Percentiles rank a stretch among this genome's conserved stretches.
phyloP scores from a whole-genome alignment of 1,284 basidiomycete genomes.

The Takashimella tepidaria region DNA sequence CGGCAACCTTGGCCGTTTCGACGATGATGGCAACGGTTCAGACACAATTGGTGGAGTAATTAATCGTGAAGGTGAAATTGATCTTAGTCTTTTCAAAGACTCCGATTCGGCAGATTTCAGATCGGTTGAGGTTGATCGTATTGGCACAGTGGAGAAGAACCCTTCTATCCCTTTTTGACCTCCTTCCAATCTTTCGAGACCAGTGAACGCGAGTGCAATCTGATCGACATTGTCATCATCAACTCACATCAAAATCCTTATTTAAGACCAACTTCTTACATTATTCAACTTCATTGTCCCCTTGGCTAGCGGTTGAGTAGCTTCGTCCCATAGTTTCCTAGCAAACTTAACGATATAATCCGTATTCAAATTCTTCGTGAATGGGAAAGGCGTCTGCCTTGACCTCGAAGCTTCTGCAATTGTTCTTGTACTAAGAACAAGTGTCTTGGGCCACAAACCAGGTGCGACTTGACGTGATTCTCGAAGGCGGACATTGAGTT shows the following conservation, averaged over 20 bases:
- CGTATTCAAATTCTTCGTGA: conserved; percentile 63
- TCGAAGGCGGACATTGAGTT: conserved; percentile 74
- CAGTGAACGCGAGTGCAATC: conserved; percentile 72
- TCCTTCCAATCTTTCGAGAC: conserved; percentile 69
- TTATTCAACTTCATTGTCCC: conserved; percentile 61
- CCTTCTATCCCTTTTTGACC: conserved; percentile 83
- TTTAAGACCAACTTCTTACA: conserved; percentile 26
- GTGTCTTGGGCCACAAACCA: conserved; percentile 85
- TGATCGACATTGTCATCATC: conserved; percentile 14
- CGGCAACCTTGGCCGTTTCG: conserved; percentile 28
- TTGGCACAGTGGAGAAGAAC: conserved; percentile 56
- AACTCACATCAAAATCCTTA: neutral
- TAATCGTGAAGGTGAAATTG: conserved; percentile 12
- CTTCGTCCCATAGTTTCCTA: conserved; percentile 80
- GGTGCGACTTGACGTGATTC: conserved; percentile 70
- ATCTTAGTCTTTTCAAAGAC: conserved; percentile 17
- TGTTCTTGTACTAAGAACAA: conserved; percentile 71
- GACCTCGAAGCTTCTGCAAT: conserved; percentile 62
- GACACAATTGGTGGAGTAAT: neutral
- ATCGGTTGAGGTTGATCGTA: neutral
- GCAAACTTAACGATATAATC: conserved; percentile 73
- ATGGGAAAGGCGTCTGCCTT: conserved; percentile 79
- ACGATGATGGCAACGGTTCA: conserved; percentile 3
- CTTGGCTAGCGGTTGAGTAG: conserved; percentile 55
- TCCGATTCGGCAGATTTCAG: neutral